Base-by-base conservation (phyloP, 2,329 filamentous ascomycete species). In the Peltaster fructicola region DNA sequence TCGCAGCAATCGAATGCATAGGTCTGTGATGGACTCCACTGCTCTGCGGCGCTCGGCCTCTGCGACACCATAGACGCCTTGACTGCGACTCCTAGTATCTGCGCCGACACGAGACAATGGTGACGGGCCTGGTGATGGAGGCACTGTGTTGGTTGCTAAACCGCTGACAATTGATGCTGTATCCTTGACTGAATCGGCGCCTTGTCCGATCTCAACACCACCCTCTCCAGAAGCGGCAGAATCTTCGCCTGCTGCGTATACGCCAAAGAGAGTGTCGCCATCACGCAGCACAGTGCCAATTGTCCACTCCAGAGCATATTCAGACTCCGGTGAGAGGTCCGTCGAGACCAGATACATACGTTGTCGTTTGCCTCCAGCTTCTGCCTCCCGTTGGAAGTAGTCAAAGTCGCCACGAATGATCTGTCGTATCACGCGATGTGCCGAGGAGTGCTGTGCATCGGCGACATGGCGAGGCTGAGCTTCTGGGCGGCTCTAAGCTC, bases 341-440 rank as follows among this genome's bases (percentile, higher is more conserved):
- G 81, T 93, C 3, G 88, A 85, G n/a, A 93, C 82, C 9, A 98
- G 58, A 46, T 95, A 98, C 41, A 88, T 90, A 26, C 88, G 68
- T 32, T 85, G 67, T 26, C 78, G 69, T 24, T 78, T 70, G 24
- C 79, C 64, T 25, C 81, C 79, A 8, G 80, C 75, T 29, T 84
- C 73, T 0, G 78, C 78, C 41, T 84, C 72, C 36, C 74, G 65
- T 20, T 77, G 72, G 36, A 91, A 73, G 38, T 70, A 66, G 24
- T 57, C 56, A 45, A 80, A 93, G 37, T 95, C 79, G 18, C 88
- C 88, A 8, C 88, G 74, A 35, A 92, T 74, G 31, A 95, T 78
- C 33, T 90, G 88, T 11, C 82, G 75, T 14, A 95, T 76, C 7
- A 80, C 77, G 17, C 88, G 73, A 45, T 85, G 75, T 1, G 73